Percentiles rank a stretch among this genome's conserved stretches.
Conservation (phyloP, 2,329 filamentous ascomycete species). For the Rhinocladiella mackenziei region DNA sequence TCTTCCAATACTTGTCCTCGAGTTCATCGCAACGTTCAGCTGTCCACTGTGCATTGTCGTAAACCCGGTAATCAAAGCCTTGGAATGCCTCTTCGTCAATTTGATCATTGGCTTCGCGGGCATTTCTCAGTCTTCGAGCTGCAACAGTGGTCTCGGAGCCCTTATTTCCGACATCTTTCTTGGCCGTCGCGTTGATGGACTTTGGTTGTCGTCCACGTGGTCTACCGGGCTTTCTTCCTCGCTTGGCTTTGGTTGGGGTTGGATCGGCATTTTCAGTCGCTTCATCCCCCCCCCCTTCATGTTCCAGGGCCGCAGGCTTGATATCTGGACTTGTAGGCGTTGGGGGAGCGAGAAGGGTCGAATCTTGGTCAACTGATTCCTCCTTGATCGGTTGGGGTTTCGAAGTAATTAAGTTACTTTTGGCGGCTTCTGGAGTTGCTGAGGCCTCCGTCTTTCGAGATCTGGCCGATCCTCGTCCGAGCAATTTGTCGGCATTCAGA, state of each 20-base stretch:
- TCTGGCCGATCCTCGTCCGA: conserved; percentile 35
- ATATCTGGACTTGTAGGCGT: conserved; percentile 51
- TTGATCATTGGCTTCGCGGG: conserved; percentile 69
- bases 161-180: conserved; percentile 53
- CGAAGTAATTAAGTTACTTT: conserved; percentile 43
- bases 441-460: conserved; percentile 42
- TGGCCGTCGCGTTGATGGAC: conserved; percentile 47
- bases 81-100: conserved; percentile 89
- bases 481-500: conserved; percentile 29
- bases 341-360: conserved; percentile 46
- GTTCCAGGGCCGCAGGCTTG: conserved; percentile 37
- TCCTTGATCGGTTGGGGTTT: conserved; percentile 39
- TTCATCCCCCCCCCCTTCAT: conserved; percentile 31
- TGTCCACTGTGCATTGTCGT: conserved; percentile 79
- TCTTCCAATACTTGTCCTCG: conserved; percentile 95
- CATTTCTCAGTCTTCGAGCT: conserved; percentile 78
- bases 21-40: conserved; percentile 89
- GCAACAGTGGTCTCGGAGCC: conserved; percentile 69
- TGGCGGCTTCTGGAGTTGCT: conserved; percentile 38
- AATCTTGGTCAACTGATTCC: conserved; percentile 39
- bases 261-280: conserved; percentile 29
- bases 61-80: conserved; percentile 84
- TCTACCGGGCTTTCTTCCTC: conserved; percentile 46
- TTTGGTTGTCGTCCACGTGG: conserved; percentile 41
- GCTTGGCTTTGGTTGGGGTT: conserved; percentile 33